phyloP scores from a whole-genome alignment of 306 rosid species.

The Medicago truncatula region MtrunA17r5.0-ANR NC_053045.1:47348001-47348500 shows the following conservation, averaged over 20 bases:
- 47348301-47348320: slow-evolving; percentile 12
- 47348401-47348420: no score
- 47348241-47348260: slow-evolving; percentile 57
- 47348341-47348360: not conserved
- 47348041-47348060: slow-evolving; percentile 39
- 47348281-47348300: slow-evolving; percentile 26
- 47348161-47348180: slow-evolving; percentile 1
- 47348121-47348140: slow-evolving; percentile 12
- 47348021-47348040: slow-evolving; percentile 44
- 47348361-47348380: no score
- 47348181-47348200: slow-evolving; percentile 7
- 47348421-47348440: no score
- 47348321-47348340: slow-evolving; percentile 44
- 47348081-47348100: slow-evolving; percentile 41
- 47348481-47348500: no score
- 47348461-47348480: no score
- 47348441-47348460: no score
- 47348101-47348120: slow-evolving; percentile 38
- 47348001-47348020: slow-evolving; percentile 29
- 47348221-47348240: not conserved
- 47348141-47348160: slow-evolving; percentile 15
- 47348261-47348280: slow-evolving; percentile 34
- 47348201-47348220: slow-evolving; percentile 4
- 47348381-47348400: no score
- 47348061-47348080: slow-evolving; percentile 36